phyloP scores from a whole-genome alignment of 768 basidiomycete species.

The Boletus patriciae region DNA sequence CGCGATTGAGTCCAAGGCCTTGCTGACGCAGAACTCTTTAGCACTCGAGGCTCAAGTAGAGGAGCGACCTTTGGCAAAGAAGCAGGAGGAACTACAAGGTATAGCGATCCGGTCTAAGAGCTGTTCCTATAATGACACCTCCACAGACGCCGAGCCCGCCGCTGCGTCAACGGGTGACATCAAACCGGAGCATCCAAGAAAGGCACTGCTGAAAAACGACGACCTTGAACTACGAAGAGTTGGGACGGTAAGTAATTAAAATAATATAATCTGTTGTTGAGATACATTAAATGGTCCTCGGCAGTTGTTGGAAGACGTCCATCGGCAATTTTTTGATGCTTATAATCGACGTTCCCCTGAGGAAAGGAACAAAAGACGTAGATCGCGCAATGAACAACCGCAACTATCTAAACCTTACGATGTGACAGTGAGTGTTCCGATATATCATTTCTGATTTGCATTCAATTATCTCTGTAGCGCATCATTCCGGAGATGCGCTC shows the following conservation, averaged over 20 bases:
- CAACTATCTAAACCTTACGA: conserved; percentile 51
- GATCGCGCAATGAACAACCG: conserved; percentile 25
- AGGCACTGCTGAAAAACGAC: conserved; percentile 83
- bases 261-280: background rate
- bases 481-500: conserved; percentile 84
- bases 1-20: conserved; percentile 50
- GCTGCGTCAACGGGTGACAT: conserved; percentile 23
- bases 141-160: conserved; percentile 13
- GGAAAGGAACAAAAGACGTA: conserved; percentile 31
- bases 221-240: conserved; percentile 81
- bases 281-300: background rate
- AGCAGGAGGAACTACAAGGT: conserved; percentile 74
- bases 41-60: conserved; percentile 83
- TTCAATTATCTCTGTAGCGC: conserved; percentile 42
- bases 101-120: conserved; percentile 28
- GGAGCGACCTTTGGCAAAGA: conserved; percentile 83
- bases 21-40: conserved; percentile 68
- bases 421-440: conserved; percentile 63
- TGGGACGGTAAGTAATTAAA: conserved; percentile 54
- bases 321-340: conserved; percentile 69
- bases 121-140: background rate
- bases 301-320: conserved; percentile 82
- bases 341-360: conserved; percentile 48
- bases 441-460: background rate
- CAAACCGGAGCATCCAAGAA: conserved; percentile 52